Conservation (phyloP, 352 stramenopile genomes). For the Phytophthora cajani region DNA sequence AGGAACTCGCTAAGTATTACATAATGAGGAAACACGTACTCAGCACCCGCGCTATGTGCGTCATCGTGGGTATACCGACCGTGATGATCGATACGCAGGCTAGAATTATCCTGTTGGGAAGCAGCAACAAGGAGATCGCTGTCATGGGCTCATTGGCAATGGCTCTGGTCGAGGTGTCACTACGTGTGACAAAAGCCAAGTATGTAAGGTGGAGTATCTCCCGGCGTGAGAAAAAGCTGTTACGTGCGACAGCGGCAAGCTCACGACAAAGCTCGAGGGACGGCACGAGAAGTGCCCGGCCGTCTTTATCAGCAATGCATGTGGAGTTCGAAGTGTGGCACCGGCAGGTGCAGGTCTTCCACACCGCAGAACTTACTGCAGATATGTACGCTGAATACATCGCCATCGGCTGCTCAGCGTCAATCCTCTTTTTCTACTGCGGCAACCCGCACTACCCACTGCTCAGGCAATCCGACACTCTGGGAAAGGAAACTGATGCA, state of each 20-base stretch:
- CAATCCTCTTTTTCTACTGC: conserved; percentile 10
- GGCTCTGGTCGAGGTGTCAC: not conserved
- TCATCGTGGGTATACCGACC: not conserved
- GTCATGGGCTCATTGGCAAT: not conserved
- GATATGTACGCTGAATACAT: conserved; percentile 4
- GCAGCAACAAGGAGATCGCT: not conserved
- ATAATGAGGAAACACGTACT: conserved; percentile 5
- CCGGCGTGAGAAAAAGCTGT: not conserved
- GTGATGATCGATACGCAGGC: conserved; percentile 2
- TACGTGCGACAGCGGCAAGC: not conserved
- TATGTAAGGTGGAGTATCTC: not conserved
- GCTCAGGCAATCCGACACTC: not conserved
- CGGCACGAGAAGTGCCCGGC: not conserved
- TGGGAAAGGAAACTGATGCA: not conserved
- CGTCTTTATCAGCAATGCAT: not conserved
- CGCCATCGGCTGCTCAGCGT: conserved; percentile 3
- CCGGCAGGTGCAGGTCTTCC: not conserved
- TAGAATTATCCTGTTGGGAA: not conserved
- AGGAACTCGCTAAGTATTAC: not conserved
- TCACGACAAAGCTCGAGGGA: not conserved
- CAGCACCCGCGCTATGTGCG: not conserved
- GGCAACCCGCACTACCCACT: not conserved
- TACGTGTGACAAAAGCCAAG: not conserved
- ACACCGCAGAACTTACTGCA: not conserved
- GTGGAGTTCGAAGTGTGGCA: not conserved